Conservation (phyloP, 2,329 filamentous ascomycete genomes). For the Penicillium fuscoglaucum region DNA sequence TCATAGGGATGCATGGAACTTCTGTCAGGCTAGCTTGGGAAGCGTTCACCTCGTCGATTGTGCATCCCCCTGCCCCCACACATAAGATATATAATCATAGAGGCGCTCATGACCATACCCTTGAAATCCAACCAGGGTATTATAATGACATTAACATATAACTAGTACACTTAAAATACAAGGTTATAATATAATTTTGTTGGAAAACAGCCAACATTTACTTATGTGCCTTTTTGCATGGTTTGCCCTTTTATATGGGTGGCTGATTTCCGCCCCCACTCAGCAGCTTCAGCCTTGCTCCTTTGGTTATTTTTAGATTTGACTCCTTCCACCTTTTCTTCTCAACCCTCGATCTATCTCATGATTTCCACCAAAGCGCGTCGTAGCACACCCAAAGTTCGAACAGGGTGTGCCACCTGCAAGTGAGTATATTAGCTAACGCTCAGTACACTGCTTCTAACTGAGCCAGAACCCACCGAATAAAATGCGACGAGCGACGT, state of each 20-base stretch:
- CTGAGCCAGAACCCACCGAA: background rate
- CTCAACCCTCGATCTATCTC: no score
- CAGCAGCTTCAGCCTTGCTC: background rate
- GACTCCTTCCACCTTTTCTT: background rate
- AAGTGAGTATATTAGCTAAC: background rate
- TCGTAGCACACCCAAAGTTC: no score
- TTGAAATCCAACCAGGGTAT: background rate
- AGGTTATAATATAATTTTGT: background rate
- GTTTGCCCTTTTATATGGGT: no score
- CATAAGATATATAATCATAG: background rate
- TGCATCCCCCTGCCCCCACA: background rate
- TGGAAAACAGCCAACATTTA: background rate
- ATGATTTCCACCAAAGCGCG: no score
- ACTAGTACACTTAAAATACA: background rate
- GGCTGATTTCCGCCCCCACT: background rate
- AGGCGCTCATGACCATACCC: background rate
- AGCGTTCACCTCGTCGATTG: background rate
- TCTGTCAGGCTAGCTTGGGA: background rate
- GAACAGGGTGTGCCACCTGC: no score
- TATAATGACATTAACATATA: background rate
- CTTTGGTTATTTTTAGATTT: no score
- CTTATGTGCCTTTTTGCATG: no score
- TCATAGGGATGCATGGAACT: background rate
- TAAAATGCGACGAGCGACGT: background rate
- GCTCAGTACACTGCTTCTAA: background rate